phyloP scores from a whole-genome alignment of 441 rosid species.

The Biscutella auriculata region DNA sequence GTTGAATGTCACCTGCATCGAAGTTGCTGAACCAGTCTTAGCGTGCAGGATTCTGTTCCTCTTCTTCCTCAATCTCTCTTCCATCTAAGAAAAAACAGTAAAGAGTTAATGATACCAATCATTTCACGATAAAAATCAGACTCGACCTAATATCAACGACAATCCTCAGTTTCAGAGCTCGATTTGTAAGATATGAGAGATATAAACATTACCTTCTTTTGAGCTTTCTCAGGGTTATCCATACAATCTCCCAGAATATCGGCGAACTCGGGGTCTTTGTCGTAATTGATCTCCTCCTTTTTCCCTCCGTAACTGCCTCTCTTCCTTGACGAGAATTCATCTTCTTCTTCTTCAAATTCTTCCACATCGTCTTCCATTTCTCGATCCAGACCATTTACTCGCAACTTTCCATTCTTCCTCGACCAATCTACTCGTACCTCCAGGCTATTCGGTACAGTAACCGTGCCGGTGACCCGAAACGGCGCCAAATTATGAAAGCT shows the following conservation, averaged over 20 bases:
- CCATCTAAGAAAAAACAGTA: no score
- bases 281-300: constrained; percentile 42
- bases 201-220: constrained; percentile 31
- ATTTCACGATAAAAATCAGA: neutral
- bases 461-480: constrained; percentile 13
- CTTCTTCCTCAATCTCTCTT: constrained; percentile 73
- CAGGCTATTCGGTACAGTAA: constrained; percentile 4
- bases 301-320: constrained; percentile 28
- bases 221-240: constrained; percentile 70
- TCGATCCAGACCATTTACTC: constrained; percentile 12
- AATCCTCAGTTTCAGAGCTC: neutral
- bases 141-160: neutral
- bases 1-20: constrained; percentile 70
- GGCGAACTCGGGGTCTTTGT: constrained; percentile 75
- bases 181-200: neutral
- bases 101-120: neutral
- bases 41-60: constrained; percentile 64
- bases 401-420: neutral
- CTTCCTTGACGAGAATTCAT: constrained; percentile 15
- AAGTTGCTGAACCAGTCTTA: constrained; percentile 66
- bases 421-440: constrained; percentile 8
- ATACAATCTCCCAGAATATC: constrained; percentile 66
- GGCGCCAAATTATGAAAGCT: constrained; percentile 16
- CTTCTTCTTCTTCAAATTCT: constrained; percentile 15
- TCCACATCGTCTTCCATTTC: constrained; percentile 24